These are phyloP conservation scores for Discostella stelligeroides DNA, from an alignment of 108 stramenopile species.

Conservation along the genomic window DNA sequence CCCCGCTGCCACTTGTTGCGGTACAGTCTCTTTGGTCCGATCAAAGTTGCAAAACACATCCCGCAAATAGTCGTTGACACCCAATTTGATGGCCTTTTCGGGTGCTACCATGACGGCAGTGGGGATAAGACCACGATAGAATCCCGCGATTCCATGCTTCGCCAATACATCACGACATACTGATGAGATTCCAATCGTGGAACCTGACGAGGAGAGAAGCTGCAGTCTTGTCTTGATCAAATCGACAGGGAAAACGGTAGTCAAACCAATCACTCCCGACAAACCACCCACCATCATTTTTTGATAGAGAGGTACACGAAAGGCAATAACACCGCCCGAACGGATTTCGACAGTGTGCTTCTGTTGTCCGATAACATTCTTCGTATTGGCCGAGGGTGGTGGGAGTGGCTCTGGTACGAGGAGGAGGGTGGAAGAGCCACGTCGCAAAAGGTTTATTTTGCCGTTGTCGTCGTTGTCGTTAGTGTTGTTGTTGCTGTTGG, in stretches of 20 bases:
- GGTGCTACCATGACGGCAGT: constrained; percentile 68
- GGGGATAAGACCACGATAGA: constrained; percentile 55
- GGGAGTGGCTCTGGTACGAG: too few species aligned
- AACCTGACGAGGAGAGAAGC: constrained; percentile 7
- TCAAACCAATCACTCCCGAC: constrained; percentile 45
- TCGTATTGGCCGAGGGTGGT: too few species aligned
- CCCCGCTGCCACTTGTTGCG: constrained; percentile 52
- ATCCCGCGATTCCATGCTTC: constrained; percentile 36
- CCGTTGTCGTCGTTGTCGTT: too few species aligned
- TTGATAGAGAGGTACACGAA: constrained; percentile 35
- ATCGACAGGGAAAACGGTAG: constrained; percentile 55
- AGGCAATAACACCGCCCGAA: constrained; percentile 33
- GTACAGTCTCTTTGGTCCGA: constrained; percentile 19
- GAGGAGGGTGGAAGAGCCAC: too few species aligned
- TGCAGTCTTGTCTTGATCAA: constrained; percentile 56
- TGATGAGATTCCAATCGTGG: constrained; percentile 5
- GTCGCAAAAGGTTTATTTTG: too few species aligned
- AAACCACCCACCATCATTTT: constrained; percentile 50
- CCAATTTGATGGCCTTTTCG: constrained; percentile 69
- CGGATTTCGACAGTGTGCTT: too few species aligned
- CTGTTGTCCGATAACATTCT: too few species aligned
- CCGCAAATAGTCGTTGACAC: constrained; percentile 57
- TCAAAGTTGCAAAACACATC: constrained; percentile 19
- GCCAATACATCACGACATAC: constrained; percentile 29
- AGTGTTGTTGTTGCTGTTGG: too few species aligned